Base-by-base conservation (phyloP, 2,329 filamentous ascomycete genomes). In the Balansia obtecta region DNA sequence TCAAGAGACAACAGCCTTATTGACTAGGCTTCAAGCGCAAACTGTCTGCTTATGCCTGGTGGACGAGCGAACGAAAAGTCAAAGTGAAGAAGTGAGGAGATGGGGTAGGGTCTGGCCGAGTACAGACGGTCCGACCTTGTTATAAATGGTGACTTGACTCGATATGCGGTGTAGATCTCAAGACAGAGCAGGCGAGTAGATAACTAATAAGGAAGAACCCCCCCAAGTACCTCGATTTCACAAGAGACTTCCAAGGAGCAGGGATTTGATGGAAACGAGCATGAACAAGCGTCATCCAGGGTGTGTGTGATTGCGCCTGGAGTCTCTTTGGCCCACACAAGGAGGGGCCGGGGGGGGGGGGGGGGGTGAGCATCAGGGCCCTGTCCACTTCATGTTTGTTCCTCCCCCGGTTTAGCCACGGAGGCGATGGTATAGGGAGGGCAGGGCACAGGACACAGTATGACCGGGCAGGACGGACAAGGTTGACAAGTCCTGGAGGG, bases 1-100 rank as follows among this genome's bases (percentile, higher is more conserved):
- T 10, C 30, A 45, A 37, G 38, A 33, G 34, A n/a, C 30, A 50
- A 55, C 54, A 61, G 62, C 61, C 62, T 63, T 55, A 13, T n/a
- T 32, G 22, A 58, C 54, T 50, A 62, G 56, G 52, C 41, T 42
- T 30, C 4, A n/a, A 33, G 27, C 27, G 30, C 47, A 27, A 50
- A 48, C 34, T 44, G 34, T 41, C 39, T 50, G 40, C 44, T 53
- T 54, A 50, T 54, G 55, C 53, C 55, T 49, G 54, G 46, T 50
- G 48, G 49, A 47, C 46, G 32, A 44, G 40, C 16, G 20, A 32
- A n/a, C n/a, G 12, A 30, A 13, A 22, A 27, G 27, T 15, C 20
- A 34, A 47, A 15, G 22, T 40, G 44, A 46, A 30, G 11, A 48
- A 51, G 20, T n/a, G 40, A 39, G 30, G 50, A 46, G 49, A 33